These are phyloP conservation scores for Penicillium chermesinum DNA, from an alignment of 495 filamentous ascomycete genomes.

Conservation along the genomic window DNA sequence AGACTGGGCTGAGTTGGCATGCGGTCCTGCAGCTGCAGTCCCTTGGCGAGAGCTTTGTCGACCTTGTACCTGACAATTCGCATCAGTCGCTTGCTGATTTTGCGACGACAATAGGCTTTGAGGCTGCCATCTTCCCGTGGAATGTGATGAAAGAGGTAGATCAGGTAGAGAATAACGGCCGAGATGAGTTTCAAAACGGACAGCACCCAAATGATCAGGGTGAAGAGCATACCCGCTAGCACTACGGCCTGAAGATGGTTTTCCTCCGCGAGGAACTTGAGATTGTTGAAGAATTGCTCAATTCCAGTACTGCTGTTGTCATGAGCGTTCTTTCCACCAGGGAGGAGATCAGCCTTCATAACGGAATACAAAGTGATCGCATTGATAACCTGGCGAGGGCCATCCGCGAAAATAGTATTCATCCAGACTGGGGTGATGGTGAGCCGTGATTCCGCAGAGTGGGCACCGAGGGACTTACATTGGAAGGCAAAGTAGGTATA, in stretches of 20 bases:
- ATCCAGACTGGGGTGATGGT: conserved; percentile 53
- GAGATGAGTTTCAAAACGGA: conserved; percentile 67
- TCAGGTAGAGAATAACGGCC: conserved; percentile 70
- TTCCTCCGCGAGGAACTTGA: conserved; percentile 61
- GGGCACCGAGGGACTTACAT: conserved; percentile 56
- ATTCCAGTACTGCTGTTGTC: conserved; percentile 48
- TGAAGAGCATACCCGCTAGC: conserved; percentile 85
- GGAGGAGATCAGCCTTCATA: conserved; percentile 61
- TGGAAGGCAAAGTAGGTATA: conserved; percentile 95
- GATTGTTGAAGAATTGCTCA: conserved; percentile 68
- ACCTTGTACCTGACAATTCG: conserved; percentile 77
- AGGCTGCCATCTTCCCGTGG: conserved; percentile 72
- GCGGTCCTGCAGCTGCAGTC: conserved; percentile 55
- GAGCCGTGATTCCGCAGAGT: neutral
- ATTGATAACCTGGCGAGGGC: conserved; percentile 85
- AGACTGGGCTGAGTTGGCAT: conserved; percentile 49
- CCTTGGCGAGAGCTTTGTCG: conserved; percentile 77
- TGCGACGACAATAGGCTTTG: conserved; percentile 78
- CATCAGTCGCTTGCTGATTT: conserved; percentile 75
- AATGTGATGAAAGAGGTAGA: conserved; percentile 88
- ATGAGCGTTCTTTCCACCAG: conserved; percentile 46
- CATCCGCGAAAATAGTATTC: conserved; percentile 80
- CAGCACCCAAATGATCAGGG: conserved; percentile 83
- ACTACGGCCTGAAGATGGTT: conserved; percentile 75
- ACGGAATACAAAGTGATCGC: conserved; percentile 82